Evolutionary conservation across 768 basidiomycete genomes (phyloP), one percentile per base, ranked within the genome.

Genomic region (Leccinum longicurvipes): DNA sequence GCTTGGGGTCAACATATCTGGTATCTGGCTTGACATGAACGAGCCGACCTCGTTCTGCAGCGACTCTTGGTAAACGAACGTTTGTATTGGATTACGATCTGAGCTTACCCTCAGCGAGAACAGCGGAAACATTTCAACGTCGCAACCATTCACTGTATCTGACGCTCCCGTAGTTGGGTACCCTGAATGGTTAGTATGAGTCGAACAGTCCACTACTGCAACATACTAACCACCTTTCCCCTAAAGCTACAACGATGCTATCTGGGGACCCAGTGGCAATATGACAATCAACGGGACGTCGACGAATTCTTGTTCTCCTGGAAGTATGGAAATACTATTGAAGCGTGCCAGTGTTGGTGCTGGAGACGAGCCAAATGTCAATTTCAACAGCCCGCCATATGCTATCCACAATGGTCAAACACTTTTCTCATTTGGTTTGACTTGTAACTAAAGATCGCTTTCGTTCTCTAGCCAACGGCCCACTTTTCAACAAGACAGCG

Each of bases 21-120:
- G 85, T 1, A 77, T 87, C 44, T 89, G 86, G 86, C 71, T 86
- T 1, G 82, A 86, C 64, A 85, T 86, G 84, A 86, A 87, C 55
- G 86, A 87, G 57, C 70, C 77, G 14, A 79, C 76, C n/a, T 84
- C 82, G 1, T 87, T 88, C 69, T 86, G 84, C 63, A 75, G 79
- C 49, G 76, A 81, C 6, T 85, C 82, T 2, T 84, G 84, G 80
- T 80, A 56, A 51, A 66, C 45, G 3, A n/a, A 24, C 14, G 2
- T 17, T 3, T 6, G 14, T 9, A 11, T 19, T 17, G 2, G 6
- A 12, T 10, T n/a, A 4, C 1, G 6, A 27, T 52, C 4, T 28
- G 7, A 9, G 12, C 47, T 66, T 17, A 36, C 17, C 17, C 17
- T 36, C 34, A 14, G 66, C 32, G 21, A 25, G 39, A 25, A 51